A percentile compares a stretch with the other conserved stretches of the same genome.
Conservation (phyloP, 1,284 basidiomycete species). For the Ustilago xerochloae region DNA sequence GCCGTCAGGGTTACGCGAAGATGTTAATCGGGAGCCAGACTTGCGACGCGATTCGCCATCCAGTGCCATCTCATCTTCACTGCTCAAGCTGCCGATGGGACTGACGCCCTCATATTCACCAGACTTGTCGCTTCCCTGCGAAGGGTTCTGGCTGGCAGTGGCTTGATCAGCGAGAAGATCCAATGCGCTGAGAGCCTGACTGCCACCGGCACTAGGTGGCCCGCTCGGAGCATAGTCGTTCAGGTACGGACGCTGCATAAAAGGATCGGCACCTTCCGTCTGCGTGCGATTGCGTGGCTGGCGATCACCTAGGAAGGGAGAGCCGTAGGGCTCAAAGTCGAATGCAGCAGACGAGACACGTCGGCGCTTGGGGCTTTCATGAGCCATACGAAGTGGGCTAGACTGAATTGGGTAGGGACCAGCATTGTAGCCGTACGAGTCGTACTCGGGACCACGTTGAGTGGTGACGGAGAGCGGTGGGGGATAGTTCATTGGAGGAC, state of each 20-base stretch:
- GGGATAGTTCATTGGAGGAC: slow-evolving; percentile 26
- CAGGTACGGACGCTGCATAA: slow-evolving; percentile 23
- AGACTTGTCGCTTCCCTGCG: slow-evolving; percentile 56
- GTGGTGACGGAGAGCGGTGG: slow-evolving; percentile 33
- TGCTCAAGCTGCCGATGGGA: slow-evolving; percentile 48
- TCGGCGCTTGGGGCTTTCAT: slow-evolving; percentile 65
- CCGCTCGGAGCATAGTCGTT: slow-evolving; percentile 40
- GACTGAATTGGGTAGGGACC: slow-evolving; percentile 33
- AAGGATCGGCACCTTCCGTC: slow-evolving; percentile 55
- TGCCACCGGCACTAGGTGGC: slow-evolving; percentile 26
- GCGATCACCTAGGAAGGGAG: slow-evolving; percentile 43
- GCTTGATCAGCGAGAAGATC: slow-evolving; percentile 68
- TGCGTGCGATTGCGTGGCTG: slow-evolving; percentile 42
- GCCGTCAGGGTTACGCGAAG: slow-evolving; percentile 22
- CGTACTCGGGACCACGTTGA: slow-evolving; percentile 28
- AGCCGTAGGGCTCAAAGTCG: slow-evolving; percentile 52
- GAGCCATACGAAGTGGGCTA: slow-evolving; percentile 43
- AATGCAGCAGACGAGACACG: slow-evolving; percentile 54
- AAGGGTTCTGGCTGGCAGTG: slow-evolving; percentile 62
- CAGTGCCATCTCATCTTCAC: slow-evolving; percentile 44
- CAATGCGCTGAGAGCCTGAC: slow-evolving; percentile 57
- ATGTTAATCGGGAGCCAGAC: slow-evolving; percentile 20
- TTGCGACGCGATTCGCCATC: slow-evolving; percentile 32
- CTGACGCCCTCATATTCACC: slow-evolving; percentile 47
- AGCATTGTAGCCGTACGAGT: slow-evolving; percentile 30